Base-by-base conservation (phyloP, 2,329 filamentous ascomycete genomes). In the Pestalotiopsis fici region DNA sequence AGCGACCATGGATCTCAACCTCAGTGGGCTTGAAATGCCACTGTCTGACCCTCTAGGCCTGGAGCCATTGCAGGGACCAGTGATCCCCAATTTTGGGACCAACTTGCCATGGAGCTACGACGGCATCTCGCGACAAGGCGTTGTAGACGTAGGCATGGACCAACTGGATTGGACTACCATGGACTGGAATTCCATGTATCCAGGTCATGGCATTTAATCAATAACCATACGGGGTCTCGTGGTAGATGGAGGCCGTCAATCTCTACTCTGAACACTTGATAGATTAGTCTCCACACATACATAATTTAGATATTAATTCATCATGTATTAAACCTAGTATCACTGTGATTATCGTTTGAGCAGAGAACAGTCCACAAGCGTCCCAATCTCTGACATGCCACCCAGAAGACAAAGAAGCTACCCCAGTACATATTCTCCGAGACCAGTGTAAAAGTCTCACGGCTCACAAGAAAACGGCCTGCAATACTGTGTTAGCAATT, bases 91-190 rank as follows among this genome's bases (percentile, higher is more conserved):
- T 27, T 59, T 39, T n/a, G 54, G 27, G 7, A 31, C 25, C 12
- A 56, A 31, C 27, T 54, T 27, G n/a, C 28, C 64, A 5, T 43
- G 27, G 27, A 43, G 37, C 25, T 28, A 28, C 18, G 39, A 23
- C n/a, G 23, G 23, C 12, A 43, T 59, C 5, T 39, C 55, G 25
- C 13, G 18, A 21, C 64, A 59, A 28, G 35, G 13, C 15, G 27
- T 28, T 5, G 31, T 59, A 21, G 50, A 65, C n/a, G 27, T 59
- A 15, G 64, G 27, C 27, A 39, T 59, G 54, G 31, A 55, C 25
- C 50, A 59, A 31, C 35, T 57, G 18, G 28, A 57, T 54, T 65
- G 64, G 64, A 35, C 64, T 11, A 35, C 4, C n/a, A 65, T 65
- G 54, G 64, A 57, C 27, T 65, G 64, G 64, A 60, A 50, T n/a